A percentile compares a stretch with the other conserved stretches of the same genome.
Conservation (phyloP, 305 asterid species). For the Striga hermonthica region DNA sequence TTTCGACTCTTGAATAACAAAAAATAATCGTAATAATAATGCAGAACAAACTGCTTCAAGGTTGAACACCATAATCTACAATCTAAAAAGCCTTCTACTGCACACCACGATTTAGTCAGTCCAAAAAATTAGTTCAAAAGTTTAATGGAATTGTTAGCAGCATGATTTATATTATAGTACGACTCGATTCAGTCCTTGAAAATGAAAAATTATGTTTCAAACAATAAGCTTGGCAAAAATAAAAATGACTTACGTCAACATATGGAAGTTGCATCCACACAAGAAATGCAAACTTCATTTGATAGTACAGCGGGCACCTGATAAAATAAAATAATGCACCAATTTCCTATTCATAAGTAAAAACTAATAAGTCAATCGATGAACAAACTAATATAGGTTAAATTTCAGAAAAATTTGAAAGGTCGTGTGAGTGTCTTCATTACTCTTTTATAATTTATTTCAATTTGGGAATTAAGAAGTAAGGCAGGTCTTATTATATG, state of each 20-base stretch:
- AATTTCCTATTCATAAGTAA: constrained; percentile 23
- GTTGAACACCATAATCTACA: too few species aligned
- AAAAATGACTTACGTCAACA: constrained; percentile 56
- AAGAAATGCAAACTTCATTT: constrained; percentile 91
- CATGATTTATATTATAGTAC: too few species aligned
- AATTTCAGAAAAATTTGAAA: constrained; percentile 17
- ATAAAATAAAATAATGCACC: constrained; percentile 28
- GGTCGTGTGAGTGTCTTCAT: constrained; percentile 5
- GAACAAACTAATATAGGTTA: constrained; percentile 8
- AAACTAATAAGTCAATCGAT: constrained; percentile 10
- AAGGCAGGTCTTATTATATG: too few species aligned
- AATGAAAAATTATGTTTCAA: background rate
- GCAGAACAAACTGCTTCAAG: too few species aligned
- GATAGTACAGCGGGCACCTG: constrained; percentile 92
- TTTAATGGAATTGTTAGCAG: background rate
- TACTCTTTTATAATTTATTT: background rate
- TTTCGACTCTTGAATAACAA: background rate
- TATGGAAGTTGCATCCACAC: constrained; percentile 97
- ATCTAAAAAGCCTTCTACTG: too few species aligned
- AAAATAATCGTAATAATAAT: background rate
- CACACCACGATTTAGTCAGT: constrained; percentile 8
- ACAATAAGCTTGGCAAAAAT: background rate
- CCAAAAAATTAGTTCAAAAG: constrained; percentile 5
- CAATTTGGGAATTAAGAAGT: constrained; percentile 7
- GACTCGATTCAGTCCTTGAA: too few species aligned